phyloP scores from a whole-genome alignment of 768 basidiomycete genomes.

The Podaxis pistillaris region DNA sequence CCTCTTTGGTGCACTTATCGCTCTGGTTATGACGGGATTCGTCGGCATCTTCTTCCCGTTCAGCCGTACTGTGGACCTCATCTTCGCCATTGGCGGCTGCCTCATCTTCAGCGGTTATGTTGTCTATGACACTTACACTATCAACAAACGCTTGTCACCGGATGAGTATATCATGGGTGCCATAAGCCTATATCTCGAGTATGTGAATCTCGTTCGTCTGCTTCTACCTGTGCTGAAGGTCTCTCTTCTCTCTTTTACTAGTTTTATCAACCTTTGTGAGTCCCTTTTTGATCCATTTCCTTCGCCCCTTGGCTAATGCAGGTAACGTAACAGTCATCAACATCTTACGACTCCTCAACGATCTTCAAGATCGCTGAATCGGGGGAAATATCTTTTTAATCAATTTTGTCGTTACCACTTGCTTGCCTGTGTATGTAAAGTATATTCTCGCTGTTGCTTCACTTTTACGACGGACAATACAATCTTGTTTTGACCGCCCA shows the following conservation, averaged over 20 bases:
- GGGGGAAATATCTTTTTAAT: background rate
- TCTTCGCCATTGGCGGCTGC: constrained; percentile 75
- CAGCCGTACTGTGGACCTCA: constrained; percentile 73
- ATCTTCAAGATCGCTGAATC: constrained; percentile 46
- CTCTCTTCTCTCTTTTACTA: constrained; percentile 26
- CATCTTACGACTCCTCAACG: constrained; percentile 80
- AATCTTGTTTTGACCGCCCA: background rate
- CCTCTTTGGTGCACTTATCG: constrained; percentile 83
- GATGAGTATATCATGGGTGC: constrained; percentile 94
- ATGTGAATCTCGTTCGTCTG: constrained; percentile 30
- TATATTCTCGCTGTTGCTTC: constrained; percentile 1
- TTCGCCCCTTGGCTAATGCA: constrained; percentile 10
- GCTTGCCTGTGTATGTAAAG: constrained; percentile 1
- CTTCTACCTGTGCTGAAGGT: constrained; percentile 17
- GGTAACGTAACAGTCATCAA: constrained; percentile 57
- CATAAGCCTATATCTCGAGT: constrained; percentile 94
- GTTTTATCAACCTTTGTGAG: constrained; percentile 87
- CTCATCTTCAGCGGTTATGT: constrained; percentile 89
- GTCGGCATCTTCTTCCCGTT: constrained; percentile 89
- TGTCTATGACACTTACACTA: constrained; percentile 87
- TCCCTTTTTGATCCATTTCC: constrained; percentile 16
- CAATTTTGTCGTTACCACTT: background rate
- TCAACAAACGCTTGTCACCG: constrained; percentile 84
- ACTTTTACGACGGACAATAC: background rate
- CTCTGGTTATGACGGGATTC: constrained; percentile 76